These are phyloP conservation scores for Aspergillus nidulans DNA, from an alignment of 495 filamentous ascomycete genomes.

Conservation along the genomic window DNA sequence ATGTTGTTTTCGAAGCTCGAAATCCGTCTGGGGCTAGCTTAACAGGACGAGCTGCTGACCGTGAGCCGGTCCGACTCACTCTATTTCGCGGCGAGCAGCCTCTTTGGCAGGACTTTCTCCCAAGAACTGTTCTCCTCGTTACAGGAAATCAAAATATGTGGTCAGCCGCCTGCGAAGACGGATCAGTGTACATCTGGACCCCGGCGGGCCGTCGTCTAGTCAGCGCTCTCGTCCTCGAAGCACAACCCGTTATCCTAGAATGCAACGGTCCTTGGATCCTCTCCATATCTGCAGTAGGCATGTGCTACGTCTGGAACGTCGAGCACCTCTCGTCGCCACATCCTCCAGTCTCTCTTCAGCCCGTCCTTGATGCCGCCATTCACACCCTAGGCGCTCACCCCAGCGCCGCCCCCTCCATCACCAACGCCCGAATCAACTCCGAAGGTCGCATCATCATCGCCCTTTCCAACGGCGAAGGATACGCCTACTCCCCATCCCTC, in stretches of 20 bases:
- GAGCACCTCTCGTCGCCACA: constrained; percentile 79
- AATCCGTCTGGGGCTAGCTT: constrained; percentile 59
- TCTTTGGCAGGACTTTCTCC: constrained; percentile 92
- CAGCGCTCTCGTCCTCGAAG: constrained; percentile 80
- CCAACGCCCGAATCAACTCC: constrained; percentile 85
- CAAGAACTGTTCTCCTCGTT: constrained; percentile 72
- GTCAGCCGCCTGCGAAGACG: constrained; percentile 90
- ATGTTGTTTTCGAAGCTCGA: constrained; percentile 65
- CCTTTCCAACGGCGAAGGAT: constrained; percentile 89
- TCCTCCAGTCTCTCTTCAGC: constrained; percentile 84
- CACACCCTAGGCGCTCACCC: constrained; percentile 63
- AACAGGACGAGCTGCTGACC: constrained; percentile 53
- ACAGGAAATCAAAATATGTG: constrained; percentile 89
- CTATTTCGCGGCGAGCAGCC: constrained; percentile 77
- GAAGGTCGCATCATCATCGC: constrained; percentile 78
- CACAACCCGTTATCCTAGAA: constrained; percentile 90
- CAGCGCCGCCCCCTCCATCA: constrained; percentile 70
- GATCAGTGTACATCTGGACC: constrained; percentile 88
- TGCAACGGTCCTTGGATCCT: constrained; percentile 84
- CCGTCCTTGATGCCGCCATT: constrained; percentile 82
- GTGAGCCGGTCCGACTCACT: constrained; percentile 78
- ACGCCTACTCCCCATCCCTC: constrained; percentile 75
- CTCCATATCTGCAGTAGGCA: constrained; percentile 80
- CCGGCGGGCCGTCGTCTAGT: constrained; percentile 85
- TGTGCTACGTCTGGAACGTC: constrained; percentile 93